Evolutionary conservation across 805 yeast species (phyloP), one percentile per base, ranked within the genome.

Genomic region (Yarrowia osloensis): DNA sequence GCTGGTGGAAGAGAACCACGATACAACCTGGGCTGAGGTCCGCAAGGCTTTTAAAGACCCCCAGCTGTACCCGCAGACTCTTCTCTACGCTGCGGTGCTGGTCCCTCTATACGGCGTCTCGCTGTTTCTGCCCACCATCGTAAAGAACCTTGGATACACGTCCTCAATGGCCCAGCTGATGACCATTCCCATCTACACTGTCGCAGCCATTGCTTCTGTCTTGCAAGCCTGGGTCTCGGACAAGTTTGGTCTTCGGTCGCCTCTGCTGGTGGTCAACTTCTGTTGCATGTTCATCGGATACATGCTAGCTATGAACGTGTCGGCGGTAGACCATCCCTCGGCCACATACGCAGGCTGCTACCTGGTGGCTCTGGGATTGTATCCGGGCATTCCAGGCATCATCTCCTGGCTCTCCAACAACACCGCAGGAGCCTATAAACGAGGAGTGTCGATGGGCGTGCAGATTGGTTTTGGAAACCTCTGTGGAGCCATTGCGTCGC

Each of bases 391-490:
- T 86, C 88, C 89, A 11, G 71, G 83, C 11, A 73, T 85, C 19
- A 83, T 86, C 29, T 85, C 89, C 72, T 85, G 88, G 88, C 74
- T 82, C 42, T 79, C 87, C 3, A 76, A 85, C 68, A 86, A 86
- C 70, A 80, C 81, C 67, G 82, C 83, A 13, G 87, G 88, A 13
- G 86, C 85, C 71, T 74, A 81, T 28, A 78, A 88, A 73, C 84
- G 86, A 69, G 79, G 82, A 21, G 81, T 81, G 22, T 84, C 84
- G 15, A 80, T 85, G 46, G 85, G 84, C 3, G 78, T 82, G 77
- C 85, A 84, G 69, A 81, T 86, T 72, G 88, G 89, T 1, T 83
- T 86, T 71, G 89, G 89, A 68, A 86, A 86, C 74, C 83, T 85
- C 70, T 88, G 88, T 63, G 89, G 88, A 70, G 85, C 86, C 70